Base-by-base conservation (phyloP, 2,329 filamentous ascomycete genomes). In the Pestalotiopsis sp. region DNA sequence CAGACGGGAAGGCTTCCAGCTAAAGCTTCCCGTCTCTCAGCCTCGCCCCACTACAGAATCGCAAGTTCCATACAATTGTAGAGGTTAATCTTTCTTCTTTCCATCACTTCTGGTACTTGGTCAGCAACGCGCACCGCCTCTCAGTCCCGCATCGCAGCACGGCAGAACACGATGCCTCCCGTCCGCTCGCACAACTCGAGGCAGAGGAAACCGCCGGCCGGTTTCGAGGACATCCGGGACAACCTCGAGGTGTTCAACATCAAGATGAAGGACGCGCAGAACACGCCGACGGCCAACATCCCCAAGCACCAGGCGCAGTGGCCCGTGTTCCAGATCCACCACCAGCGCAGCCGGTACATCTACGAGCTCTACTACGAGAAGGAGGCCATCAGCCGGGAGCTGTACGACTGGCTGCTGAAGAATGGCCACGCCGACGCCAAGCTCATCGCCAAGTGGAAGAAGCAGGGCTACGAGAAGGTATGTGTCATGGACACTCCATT, bases 361-460 rank as follows among this genome's bases (percentile, higher is more conserved):
- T 99, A 98, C 83, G 96, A 98, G 77, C 86, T 99, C 61, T 98
- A 98, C 84, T 99, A 98, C 82, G 92, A 97, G 80, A 97, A 98
- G 82, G 93, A 98, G 81, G 95, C 95, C 64, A 98, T 99, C 78
- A 92, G 89, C 80, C 95, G 92, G 82, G 85, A 91, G 80, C 85
- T 99, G 22, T 99, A 99, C 81, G 96, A 98, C 73, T 99, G 93
- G 91, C 83, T 98, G 71, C 84, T 99, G 69, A 99, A 99, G 87
- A 98, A 99, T 78, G 91, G 91, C 63, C 98, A 99, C 78, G 96
- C 94, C 4, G 96, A 99, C 81, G 89, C 93, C 59, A 96, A 94
- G 84, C 83, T 99, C 77, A 98, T 99, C 77, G 96, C 96, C 14
- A 99, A 99, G 83, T 99, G 96, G 96, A 99, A 99, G 89, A 99